Evolutionary conservation across 306 rosid genomes (phyloP), one percentile per base, ranked within the genome.

Genomic region (Canavalia ensiformis): DNA sequence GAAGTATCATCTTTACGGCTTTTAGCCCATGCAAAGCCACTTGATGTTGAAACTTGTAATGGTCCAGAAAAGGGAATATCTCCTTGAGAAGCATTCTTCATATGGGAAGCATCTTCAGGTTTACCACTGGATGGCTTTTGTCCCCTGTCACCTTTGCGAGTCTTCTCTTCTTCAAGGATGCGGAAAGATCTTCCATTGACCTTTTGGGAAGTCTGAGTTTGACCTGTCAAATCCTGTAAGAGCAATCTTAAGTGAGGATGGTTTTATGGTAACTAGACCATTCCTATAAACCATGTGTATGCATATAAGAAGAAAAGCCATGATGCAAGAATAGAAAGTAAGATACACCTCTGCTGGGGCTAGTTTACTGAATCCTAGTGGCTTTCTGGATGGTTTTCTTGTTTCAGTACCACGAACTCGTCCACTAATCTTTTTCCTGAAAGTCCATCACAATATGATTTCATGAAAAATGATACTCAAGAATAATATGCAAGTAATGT

Each of bases 1-100:
- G 91, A 80, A 58, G 85, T 50, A 5, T 90, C 95, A 30, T 91
- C 99, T 82, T 86, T 91, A 46, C 88, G 90, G 72, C 93, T 78
- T 88, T 88, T 95, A 29, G 95, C 97, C 99, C 97, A 95, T 28
- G 99, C 97, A 85, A 95, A 92, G 63, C 99, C 97, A 82, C 97
- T 91, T 74, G 97, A 93, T 54, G 95, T 89, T 37, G 97, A 93
- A 82, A 93, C 97, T 83, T 91, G 94, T 78, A 95, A 87, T 28
- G 95, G 97, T 68, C 94, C 97, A 37, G 97, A 89, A 80, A 84
- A 88, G 66, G 99, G 97, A 85, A 93, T 88, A 87, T 91, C 99
- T 76, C 92, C 97, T 80, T 91, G 97, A 76, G 99, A 93, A 67
- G 94, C 93, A 85, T 91, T 88, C 90, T 91, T 95, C 11, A 84